A percentile compares a stretch with the other conserved stretches of the same genome.
These are phyloP conservation scores for Anacardium occidentale DNA, from an alignment of 345 rosid genomes.

Conservation along the genomic window DNA sequence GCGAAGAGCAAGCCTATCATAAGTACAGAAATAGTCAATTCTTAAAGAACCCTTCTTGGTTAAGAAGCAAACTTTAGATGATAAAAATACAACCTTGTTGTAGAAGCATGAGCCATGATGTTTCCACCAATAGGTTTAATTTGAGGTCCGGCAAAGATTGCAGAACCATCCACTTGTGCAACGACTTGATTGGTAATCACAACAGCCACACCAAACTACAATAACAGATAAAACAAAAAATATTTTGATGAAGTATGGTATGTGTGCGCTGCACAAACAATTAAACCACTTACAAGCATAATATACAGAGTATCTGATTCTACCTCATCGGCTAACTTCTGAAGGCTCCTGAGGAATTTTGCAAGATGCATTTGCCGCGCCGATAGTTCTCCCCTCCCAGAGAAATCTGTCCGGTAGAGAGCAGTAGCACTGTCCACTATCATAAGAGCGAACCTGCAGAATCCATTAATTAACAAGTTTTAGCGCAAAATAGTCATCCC, in stretches of 20 bases:
- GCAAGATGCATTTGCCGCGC: conserved; percentile 99
- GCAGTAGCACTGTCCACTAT: conserved; percentile 97
- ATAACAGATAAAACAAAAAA: conserved; percentile 10
- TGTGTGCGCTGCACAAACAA: neutral
- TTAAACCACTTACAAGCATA: neutral
- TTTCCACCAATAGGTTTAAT: conserved; percentile 95
- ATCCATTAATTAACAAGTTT: conserved; percentile 12
- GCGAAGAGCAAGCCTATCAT: conserved; percentile 69
- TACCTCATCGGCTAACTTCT: conserved; percentile 97
- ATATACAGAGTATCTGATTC: neutral
- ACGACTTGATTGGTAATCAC: conserved; percentile 96
- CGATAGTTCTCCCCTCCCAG: conserved; percentile 93
- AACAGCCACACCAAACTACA: conserved; percentile 91
- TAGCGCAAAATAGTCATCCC: neutral
- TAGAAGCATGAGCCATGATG: conserved; percentile 98
- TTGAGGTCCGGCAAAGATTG: conserved; percentile 96
- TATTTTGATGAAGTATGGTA: neutral
- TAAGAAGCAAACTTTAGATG: neutral
- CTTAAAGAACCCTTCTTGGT: neutral
- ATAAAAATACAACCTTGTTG: conserved; percentile 59
- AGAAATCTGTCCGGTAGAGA: conserved; percentile 89
- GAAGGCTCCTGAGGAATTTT: conserved; percentile 91
- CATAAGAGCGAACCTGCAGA: conserved; percentile 83
- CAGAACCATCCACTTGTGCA: conserved; percentile 98
- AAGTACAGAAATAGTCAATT: neutral